phyloP scores from a whole-genome alignment of 805 yeast species.

The Teunomyces cretensis region DNA sequence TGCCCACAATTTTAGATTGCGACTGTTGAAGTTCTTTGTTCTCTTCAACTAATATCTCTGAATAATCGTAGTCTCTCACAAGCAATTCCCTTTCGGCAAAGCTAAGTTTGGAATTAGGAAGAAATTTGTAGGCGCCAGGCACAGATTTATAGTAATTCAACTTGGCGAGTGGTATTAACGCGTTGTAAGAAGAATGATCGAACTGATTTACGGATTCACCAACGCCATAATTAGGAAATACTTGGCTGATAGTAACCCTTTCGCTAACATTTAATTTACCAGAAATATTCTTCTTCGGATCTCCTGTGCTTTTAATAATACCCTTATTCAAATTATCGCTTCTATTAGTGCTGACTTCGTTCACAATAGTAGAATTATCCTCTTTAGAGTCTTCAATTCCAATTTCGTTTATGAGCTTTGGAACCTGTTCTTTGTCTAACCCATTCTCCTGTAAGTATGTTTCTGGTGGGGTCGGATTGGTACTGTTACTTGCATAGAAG shows the following conservation, averaged over 20 bases:
- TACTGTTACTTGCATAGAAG: conserved; percentile 8
- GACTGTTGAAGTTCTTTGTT: conserved; percentile 11
- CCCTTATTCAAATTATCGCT: conserved; percentile 4
- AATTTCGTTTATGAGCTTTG: background rate
- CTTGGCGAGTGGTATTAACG: conserved; percentile 33
- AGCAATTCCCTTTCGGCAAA: conserved; percentile 36
- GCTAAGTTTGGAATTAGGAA: conserved; percentile 29
- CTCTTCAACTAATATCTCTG: conserved; percentile 14
- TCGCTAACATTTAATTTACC: conserved; percentile 16
- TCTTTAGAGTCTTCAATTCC: conserved; percentile 6
- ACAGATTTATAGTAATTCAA: conserved; percentile 36
- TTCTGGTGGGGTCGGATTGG: background rate
- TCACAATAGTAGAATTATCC: conserved; percentile 1
- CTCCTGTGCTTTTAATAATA: background rate
- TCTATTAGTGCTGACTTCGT: conserved; percentile 2
- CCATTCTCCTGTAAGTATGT: background rate
- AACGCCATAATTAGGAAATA: conserved; percentile 41
- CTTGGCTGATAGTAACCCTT: conserved; percentile 34
- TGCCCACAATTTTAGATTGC: conserved; percentile 11
- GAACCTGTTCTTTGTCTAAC: background rate
- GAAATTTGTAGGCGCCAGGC: conserved; percentile 18
- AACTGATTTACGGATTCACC: conserved; percentile 27
- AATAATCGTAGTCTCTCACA: conserved; percentile 27
- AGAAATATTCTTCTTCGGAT: background rate
- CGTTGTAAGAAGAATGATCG: conserved; percentile 35